phyloP scores from a whole-genome alignment of 2,329 filamentous ascomycete species.

The Fusarium sp. region DNA sequence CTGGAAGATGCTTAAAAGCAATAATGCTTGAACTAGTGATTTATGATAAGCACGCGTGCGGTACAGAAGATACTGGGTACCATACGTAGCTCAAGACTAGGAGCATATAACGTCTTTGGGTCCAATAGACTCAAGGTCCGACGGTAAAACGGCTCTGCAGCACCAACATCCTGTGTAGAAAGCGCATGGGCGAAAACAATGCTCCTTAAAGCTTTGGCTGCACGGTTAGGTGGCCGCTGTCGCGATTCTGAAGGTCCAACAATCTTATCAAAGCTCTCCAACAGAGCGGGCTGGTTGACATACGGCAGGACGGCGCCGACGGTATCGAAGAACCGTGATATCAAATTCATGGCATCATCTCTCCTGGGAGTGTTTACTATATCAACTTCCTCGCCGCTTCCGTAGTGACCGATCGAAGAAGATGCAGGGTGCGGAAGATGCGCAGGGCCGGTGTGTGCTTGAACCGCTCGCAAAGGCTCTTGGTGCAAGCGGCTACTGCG shows the following conservation, averaged over 20 bases:
- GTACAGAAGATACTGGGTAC: not conserved
- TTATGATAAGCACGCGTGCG: not conserved
- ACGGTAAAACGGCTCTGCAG: conserved; percentile 50
- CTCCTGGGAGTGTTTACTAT: conserved; percentile 25
- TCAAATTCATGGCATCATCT: conserved; percentile 9
- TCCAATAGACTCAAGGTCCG: conserved; percentile 47
- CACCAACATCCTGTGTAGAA: conserved; percentile 30
- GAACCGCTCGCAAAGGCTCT: not conserved
- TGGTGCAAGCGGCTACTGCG: conserved; percentile 17
- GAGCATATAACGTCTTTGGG: conserved; percentile 43
- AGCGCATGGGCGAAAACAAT: conserved; percentile 52
- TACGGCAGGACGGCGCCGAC: conserved; percentile 49
- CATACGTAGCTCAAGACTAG: conserved; percentile 20
- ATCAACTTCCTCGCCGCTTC: not conserved
- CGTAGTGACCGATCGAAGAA: conserved; percentile 1
- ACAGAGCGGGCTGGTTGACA: conserved; percentile 42
- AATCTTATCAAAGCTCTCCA: conserved; percentile 40
- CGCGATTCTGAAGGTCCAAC: conserved; percentile 2
- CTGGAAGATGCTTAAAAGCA: conserved; percentile 52
- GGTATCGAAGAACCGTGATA: conserved; percentile 50
- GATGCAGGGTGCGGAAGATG: conserved; percentile 5
- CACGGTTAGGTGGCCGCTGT: conserved; percentile 1
- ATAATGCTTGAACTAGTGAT: conserved; percentile 50
- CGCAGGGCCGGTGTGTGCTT: not conserved
- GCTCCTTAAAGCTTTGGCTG: conserved; percentile 41